These are phyloP conservation scores for Cutaneotrichosporon mucoides DNA, from an alignment of 1,284 basidiomycete species.

Conservation along the genomic window DNA sequence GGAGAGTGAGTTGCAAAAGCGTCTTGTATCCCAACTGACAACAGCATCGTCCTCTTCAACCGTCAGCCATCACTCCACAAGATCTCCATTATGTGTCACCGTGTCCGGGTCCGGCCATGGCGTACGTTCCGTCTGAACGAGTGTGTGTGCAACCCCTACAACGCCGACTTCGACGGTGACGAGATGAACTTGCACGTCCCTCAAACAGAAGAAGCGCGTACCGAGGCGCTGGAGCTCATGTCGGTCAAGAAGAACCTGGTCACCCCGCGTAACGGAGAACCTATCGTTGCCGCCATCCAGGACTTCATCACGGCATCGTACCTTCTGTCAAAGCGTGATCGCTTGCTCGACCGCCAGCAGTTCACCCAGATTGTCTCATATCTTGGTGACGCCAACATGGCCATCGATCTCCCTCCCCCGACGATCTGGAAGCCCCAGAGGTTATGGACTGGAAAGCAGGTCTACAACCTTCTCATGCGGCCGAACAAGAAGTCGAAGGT, in stretches of 20 bases:
- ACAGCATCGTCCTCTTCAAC: conserved; percentile 88
- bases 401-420: conserved; percentile 94
- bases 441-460: conserved; percentile 98
- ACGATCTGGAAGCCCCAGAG: conserved; percentile 89
- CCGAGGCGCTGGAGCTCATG: conserved; percentile 97
- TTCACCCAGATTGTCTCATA: conserved; percentile 97
- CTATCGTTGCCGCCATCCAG: conserved; percentile 97
- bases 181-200: conserved; percentile 99
- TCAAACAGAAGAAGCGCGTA: conserved; percentile 97
- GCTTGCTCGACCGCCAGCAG: conserved; percentile 88
- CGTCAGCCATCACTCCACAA: conserved; percentile 98
- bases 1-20: conserved; percentile 61
- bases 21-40: background rate
- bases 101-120: conserved; percentile 89
- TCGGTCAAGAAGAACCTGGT: conserved; percentile 96
- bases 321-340: conserved; percentile 87
- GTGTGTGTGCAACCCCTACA: conserved; percentile 99
- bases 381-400: conserved; percentile 82
- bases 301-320: conserved; percentile 98
- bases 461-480: conserved; percentile 94
- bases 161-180: conserved; percentile 99
- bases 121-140: conserved; percentile 96
- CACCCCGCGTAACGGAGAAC: conserved; percentile 93
- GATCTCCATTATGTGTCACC: conserved; percentile 98
- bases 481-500: conserved; percentile 83